phyloP scores from a whole-genome alignment of 2,329 filamentous ascomycete species.

The Neonectria magnoliae region DNA sequence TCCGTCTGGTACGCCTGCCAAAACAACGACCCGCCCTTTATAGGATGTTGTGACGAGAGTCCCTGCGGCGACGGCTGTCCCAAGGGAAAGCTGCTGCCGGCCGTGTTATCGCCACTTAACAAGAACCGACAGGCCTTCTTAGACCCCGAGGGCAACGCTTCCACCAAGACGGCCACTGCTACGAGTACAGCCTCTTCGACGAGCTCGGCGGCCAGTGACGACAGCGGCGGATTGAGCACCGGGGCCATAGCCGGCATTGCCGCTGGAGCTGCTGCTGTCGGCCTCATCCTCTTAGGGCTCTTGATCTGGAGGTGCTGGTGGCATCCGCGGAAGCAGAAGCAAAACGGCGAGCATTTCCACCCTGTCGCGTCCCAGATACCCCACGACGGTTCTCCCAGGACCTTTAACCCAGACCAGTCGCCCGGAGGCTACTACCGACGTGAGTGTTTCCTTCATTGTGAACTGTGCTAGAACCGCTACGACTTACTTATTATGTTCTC shows the following conservation, averaged over 20 bases:
- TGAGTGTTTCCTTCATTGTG: slow-evolving; percentile 20
- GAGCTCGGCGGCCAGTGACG: not conserved
- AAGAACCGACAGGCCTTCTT: slow-evolving; percentile 32
- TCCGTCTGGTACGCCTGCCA: slow-evolving; percentile 50
- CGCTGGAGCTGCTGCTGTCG: slow-evolving; percentile 29
- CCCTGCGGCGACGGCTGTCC: slow-evolving; percentile 36
- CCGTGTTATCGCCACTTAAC: slow-evolving; percentile 25
- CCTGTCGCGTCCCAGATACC: slow-evolving; percentile 18
- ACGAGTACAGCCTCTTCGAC: not conserved
- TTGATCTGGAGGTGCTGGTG: slow-evolving; percentile 38
- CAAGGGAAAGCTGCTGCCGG: slow-evolving; percentile 22
- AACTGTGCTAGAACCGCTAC: not conserved
- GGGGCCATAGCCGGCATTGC: slow-evolving; percentile 37
- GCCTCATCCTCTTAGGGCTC: slow-evolving; percentile 24
- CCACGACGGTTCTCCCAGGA: slow-evolving; percentile 7
- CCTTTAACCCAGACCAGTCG: slow-evolving; percentile 20
- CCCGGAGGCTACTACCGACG: slow-evolving; percentile 36
- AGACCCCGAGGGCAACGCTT: slow-evolving; percentile 14
- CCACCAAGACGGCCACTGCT: not conserved
- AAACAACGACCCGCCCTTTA: slow-evolving; percentile 45
- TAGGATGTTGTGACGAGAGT: slow-evolving; percentile 51
- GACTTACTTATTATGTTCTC: slow-evolving; percentile 15
- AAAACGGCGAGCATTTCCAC: slow-evolving; percentile 22
- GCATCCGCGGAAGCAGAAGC: slow-evolving; percentile 34
- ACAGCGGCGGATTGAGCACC: slow-evolving; percentile 25